Evolutionary conservation across 352 stramenopile genomes (phyloP).

Genomic region (Pythium brassicae): DNA sequence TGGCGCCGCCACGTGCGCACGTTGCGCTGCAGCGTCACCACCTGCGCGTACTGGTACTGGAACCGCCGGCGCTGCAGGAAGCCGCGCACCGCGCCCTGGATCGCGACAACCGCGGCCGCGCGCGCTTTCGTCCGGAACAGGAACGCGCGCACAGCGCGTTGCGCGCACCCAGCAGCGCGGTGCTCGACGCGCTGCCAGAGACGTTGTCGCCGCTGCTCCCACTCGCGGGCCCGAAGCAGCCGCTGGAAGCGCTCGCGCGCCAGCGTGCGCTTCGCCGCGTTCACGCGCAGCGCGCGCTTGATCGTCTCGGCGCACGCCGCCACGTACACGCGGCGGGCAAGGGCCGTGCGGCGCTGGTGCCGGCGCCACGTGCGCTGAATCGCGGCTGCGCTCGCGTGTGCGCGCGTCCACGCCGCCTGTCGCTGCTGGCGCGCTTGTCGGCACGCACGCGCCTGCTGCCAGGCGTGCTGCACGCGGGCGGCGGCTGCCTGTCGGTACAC

Average conservation of each 20-base stretch:
- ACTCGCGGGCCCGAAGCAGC: conserved; percentile 27
- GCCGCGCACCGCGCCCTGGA: conserved; percentile 24
- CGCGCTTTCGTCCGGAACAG: background rate
- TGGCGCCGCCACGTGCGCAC: conserved; percentile 32
- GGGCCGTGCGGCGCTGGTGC: background rate
- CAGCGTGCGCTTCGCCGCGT: conserved; percentile 13
- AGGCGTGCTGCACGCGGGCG: conserved; percentile 7
- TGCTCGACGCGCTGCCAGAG: conserved; percentile 27
- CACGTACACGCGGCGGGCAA: conserved; percentile 7
- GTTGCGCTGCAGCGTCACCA: conserved; percentile 29
- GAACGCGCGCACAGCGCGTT: conserved; percentile 1
- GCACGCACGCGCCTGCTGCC: background rate
- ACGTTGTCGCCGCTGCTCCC: conserved; percentile 13
- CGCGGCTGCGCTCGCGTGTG: conserved; percentile 4
- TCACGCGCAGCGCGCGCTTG: conserved; percentile 14
- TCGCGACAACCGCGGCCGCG: conserved; percentile 4
- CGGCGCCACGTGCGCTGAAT: conserved; percentile 13
- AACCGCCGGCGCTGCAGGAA: conserved; percentile 13
- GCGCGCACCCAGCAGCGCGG: conserved; percentile 22
- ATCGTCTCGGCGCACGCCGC: conserved; percentile 11
- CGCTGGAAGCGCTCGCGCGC: conserved; percentile 32
- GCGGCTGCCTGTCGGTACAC: background rate
- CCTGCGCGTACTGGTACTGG: background rate
- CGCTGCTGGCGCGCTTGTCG: conserved; percentile 4
- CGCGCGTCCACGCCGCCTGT: conserved; percentile 5